These are phyloP conservation scores for Celoporthe dispersa DNA, from an alignment of 2,329 filamentous ascomycete species.

Conservation along the genomic window DNA sequence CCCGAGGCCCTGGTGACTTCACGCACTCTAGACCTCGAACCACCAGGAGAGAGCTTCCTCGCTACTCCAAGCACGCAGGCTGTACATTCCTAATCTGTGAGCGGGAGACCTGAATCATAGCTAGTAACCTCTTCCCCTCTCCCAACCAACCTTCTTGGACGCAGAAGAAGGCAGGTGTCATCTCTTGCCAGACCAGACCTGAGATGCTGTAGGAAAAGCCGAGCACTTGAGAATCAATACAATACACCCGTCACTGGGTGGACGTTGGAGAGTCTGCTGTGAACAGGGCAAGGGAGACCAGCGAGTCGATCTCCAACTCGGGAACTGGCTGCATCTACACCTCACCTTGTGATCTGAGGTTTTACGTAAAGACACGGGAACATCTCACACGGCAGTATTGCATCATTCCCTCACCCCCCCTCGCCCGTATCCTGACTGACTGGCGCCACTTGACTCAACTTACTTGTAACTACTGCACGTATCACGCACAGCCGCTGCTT, in stretches of 20 bases:
- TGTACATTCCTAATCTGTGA: background rate
- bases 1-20: background rate
- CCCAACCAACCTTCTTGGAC: background rate
- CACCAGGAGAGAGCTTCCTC: background rate
- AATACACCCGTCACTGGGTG: background rate
- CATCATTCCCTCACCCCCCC: background rate
- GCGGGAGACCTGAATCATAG: background rate
- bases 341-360: constrained; percentile 8
- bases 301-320: background rate
- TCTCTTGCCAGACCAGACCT: no score
- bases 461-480: background rate
- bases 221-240: background rate
- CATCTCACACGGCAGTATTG: background rate
- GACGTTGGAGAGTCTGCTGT: no score
- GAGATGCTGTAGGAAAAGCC: background rate
- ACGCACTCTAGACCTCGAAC: constrained; percentile 4
- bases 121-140: background rate
- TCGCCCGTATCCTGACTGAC: background rate
- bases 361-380: constrained; percentile 14
- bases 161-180: no score
- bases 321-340: constrained; percentile 3
- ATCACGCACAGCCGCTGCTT: background rate
- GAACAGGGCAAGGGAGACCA: background rate
- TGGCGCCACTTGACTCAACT: background rate
- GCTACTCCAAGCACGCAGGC: background rate